phyloP scores from a whole-genome alignment of 176 grass and related monocot genomes.

The Oryza longistaminata region DNA sequence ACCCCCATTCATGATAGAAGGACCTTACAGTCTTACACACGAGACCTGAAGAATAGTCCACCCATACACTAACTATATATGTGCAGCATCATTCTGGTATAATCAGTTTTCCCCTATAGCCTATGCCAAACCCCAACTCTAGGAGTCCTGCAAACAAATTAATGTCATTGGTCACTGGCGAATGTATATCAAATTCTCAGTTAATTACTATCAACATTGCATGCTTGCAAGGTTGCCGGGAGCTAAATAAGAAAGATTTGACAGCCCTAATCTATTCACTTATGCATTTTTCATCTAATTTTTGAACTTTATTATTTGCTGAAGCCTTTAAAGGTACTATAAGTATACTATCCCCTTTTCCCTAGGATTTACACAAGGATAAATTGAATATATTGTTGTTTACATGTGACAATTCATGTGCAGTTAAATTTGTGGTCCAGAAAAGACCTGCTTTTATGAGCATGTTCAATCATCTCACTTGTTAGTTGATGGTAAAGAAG shows the following conservation, averaged over 20 bases:
- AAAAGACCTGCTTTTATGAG: conserved; percentile 37
- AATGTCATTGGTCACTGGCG: not conserved
- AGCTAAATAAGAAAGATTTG: conserved; percentile 9
- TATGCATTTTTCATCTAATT: not conserved
- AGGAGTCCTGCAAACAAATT: not conserved
- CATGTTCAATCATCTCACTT: conserved; percentile 38
- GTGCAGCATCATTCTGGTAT: not conserved
- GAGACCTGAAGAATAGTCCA: not conserved
- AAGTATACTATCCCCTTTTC: not conserved
- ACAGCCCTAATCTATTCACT: not conserved
- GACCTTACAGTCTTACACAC: not conserved
- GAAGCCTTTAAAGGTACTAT: not conserved
- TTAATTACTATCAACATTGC: not conserved
- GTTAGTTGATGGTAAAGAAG: conserved; percentile 50
- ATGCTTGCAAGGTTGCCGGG: not conserved
- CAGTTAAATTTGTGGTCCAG: conserved; percentile 45
- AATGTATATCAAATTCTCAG: conserved; percentile 2
- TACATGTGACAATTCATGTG: conserved; percentile 47
- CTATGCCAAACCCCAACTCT: not conserved
- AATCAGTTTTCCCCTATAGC: conserved; percentile 3
- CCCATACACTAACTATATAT: conserved; percentile 4
- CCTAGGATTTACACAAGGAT: conserved; percentile 2
- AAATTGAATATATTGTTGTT: conserved; percentile 35
- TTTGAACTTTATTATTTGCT: conserved; percentile 18
- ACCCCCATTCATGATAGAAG: not conserved